Evolutionary conservation across 2,329 filamentous ascomycete species (phyloP), one percentile per base, ranked within the genome.

Genomic region (Trichoderma aggressivum): DNA sequence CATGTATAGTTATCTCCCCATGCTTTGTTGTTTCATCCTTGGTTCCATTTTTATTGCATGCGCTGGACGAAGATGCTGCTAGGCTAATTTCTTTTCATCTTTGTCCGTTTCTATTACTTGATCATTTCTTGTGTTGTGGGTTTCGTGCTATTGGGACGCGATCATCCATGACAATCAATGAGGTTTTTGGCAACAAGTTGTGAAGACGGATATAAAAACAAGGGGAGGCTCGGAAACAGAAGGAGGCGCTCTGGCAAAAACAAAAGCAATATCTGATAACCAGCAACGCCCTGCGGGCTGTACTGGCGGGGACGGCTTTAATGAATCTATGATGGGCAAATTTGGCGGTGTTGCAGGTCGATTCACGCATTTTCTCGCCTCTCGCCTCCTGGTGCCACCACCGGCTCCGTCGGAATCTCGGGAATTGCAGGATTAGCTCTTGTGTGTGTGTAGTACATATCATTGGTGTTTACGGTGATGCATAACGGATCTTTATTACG

Each of bases 281-380:
- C 53, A 28, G 55, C 36, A 32, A 66, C 60, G 68, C 67, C 66
- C 58, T 62, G 50, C 26, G 56, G 70, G 70, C 59, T 47, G 47
- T 36, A 30, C 64, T 56, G 70, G 60, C 16, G 36, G 65, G 34
- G 64, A 47, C 32, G n/a, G n/a, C n/a, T n/a, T 43, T 71, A 71
- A 71, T 71, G 70, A 71, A 67, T 60, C 11, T 71, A 71, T 43
- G 70, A 71, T 58, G 64, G 56, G 43, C 47, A 56, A 65, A 43
- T 24, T 18, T 47, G 70, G 70, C 34, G 70, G 61, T 47, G 68
- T 67, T 62, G 62, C 21, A 47, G 70, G 53, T 32, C n/a, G 47
- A 58, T 63, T 63, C 32, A n/a, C 62, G n/a, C 21, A 32, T 56
- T 58, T 56, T 56, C 39, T 56, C 47, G 32, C 8, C 14, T 64